phyloP scores from a whole-genome alignment of 2,329 filamentous ascomycete species.

The Lecanicillium sp. region DNA sequence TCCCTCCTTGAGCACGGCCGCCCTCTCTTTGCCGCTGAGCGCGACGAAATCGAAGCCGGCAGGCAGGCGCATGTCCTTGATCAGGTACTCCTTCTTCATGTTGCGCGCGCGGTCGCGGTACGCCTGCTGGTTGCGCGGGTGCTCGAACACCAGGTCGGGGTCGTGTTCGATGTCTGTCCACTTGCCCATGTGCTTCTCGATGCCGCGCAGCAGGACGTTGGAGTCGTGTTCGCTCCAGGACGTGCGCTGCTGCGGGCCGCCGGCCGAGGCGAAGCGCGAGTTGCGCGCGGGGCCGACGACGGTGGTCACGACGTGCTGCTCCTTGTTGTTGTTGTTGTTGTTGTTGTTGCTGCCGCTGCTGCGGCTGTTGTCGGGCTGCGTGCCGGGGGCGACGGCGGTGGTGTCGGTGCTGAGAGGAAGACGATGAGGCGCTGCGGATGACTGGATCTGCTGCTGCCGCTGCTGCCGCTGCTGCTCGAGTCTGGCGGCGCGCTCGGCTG shows the following conservation, averaged over 20 bases:
- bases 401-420: background rate
- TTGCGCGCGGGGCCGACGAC: background rate
- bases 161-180: slow-evolving; percentile 31
- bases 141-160: slow-evolving; percentile 31
- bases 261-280: too few relatives aligned
- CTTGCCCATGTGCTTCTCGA: slow-evolving; percentile 25
- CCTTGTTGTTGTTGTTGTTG: too few relatives aligned
- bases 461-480: background rate
- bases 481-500: background rate
- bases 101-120: slow-evolving; percentile 54
- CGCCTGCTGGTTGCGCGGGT: slow-evolving; percentile 46
- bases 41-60: slow-evolving; percentile 44
- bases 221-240: slow-evolving; percentile 40
- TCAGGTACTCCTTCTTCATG: slow-evolving; percentile 47
- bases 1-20: slow-evolving; percentile 32
- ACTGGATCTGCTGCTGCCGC: background rate
- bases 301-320: too few relatives aligned
- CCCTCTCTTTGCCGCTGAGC: slow-evolving; percentile 44
- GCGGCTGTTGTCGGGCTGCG: background rate
- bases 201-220: slow-evolving; percentile 34
- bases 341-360: too few relatives aligned
- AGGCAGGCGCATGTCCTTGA: slow-evolving; percentile 38
- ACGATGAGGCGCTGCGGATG: background rate
- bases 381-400: background rate
- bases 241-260: slow-evolving; percentile 22